These are phyloP conservation scores for Arctium minus DNA, from an alignment of 129 eudicot genomes.

Conservation along the genomic window DNA sequence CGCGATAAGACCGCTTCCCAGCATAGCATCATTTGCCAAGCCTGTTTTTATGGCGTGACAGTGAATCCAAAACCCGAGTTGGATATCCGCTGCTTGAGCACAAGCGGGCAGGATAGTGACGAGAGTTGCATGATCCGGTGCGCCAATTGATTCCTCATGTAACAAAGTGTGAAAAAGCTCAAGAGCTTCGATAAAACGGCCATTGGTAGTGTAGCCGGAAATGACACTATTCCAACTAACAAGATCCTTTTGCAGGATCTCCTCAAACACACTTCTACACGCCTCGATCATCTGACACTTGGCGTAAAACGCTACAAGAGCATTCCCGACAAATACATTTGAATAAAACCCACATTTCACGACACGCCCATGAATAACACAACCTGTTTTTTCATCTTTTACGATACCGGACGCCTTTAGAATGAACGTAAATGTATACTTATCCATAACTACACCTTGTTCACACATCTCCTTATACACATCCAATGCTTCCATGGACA, in stretches of 20 bases:
- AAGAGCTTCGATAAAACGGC: constrained; percentile 29
- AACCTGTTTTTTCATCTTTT: constrained; percentile 18
- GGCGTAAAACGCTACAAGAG: constrained; percentile 42
- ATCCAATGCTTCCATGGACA: constrained; percentile 18
- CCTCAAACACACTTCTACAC: constrained; percentile 38
- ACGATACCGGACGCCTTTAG: constrained; percentile 32
- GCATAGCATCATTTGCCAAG: constrained; percentile 25
- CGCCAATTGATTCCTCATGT: neutral
- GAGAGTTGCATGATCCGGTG: constrained; percentile 41
- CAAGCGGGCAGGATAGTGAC: constrained; percentile 53
- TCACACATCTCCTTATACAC: constrained; percentile 24
- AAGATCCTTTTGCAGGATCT: constrained; percentile 34
- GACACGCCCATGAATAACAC: constrained; percentile 30
- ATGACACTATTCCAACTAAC: constrained; percentile 52
- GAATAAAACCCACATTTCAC: constrained; percentile 33
- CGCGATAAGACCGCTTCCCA: constrained; percentile 47
- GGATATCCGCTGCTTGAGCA: constrained; percentile 46
- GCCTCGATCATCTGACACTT: constrained; percentile 26
- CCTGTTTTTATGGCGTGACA: constrained; percentile 32
- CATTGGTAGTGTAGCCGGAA: constrained; percentile 32
- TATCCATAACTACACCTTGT: constrained; percentile 9
- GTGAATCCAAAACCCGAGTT: constrained; percentile 46
- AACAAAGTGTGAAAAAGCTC: constrained; percentile 33
- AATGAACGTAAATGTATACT: constrained; percentile 41
- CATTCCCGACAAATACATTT: constrained; percentile 40